phyloP scores from a whole-genome alignment of 2,329 filamentous ascomycete genomes.

The Shiraia bambusicola region DNA sequence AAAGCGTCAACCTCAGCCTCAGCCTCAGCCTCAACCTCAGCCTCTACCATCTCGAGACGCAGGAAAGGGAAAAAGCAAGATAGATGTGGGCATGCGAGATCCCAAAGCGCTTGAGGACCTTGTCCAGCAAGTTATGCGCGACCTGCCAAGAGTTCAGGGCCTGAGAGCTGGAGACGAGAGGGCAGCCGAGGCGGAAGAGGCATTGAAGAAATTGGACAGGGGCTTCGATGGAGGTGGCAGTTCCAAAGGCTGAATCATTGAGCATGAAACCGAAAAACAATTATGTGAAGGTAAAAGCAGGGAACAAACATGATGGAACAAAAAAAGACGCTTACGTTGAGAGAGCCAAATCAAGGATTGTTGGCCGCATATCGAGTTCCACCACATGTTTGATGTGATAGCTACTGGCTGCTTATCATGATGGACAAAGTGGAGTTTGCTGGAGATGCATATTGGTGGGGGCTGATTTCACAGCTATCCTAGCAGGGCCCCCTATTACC shows the following conservation, averaged over 20 bases:
- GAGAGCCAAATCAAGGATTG: no score
- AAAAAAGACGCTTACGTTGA: no score
- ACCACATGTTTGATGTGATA: no score
- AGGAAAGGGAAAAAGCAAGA: conserved; percentile 30
- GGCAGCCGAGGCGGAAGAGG: conserved; percentile 38
- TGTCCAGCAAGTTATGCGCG: conserved; percentile 51
- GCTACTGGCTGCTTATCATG: no score
- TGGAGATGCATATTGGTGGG: no score
- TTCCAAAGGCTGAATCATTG: conserved; percentile 2
- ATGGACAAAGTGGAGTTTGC: no score
- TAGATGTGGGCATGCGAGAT: conserved; percentile 39
- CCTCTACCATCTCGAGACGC: conserved; percentile 9
- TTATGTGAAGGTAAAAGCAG: no score
- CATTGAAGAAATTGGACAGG: conserved; percentile 50
- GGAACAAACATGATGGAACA: no score
- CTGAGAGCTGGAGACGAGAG: conserved; percentile 46
- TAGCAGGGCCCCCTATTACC: no score
- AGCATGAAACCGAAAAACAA: no score
- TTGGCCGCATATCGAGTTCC: no score
- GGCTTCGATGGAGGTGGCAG: conserved; percentile 36
- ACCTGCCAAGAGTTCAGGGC: conserved; percentile 45
- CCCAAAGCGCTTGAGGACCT: conserved; percentile 47
- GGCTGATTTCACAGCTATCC: no score
- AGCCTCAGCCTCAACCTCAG: conserved; percentile 11
- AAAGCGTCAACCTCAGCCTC: conserved; percentile 40